Conservation (phyloP, 768 basidiomycete genomes). For the Boletus speciosus region DNA sequence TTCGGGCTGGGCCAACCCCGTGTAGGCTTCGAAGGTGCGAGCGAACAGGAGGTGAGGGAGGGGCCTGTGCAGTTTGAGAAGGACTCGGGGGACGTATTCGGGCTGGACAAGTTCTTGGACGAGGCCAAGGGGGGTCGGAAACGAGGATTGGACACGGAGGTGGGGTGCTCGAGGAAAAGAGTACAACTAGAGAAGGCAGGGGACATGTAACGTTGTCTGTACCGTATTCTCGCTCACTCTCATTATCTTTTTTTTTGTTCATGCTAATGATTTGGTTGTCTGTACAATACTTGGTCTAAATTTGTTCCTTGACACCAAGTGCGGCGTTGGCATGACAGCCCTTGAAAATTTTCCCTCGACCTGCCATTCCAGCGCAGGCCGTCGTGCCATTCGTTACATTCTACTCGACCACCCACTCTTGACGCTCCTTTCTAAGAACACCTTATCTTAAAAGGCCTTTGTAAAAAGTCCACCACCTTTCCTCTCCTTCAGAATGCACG, state of each 20-base stretch:
- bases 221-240: background rate
- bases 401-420: slow-evolving; percentile 1
- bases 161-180: slow-evolving; percentile 65
- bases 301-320: background rate
- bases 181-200: slow-evolving; percentile 63
- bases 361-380: background rate
- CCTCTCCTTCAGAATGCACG: slow-evolving; percentile 22
- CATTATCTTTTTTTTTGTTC: background rate
- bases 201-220: slow-evolving; percentile 33
- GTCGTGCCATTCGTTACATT: slow-evolving; percentile 5
- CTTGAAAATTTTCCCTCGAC: background rate
- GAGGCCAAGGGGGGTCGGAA: slow-evolving; percentile 96
- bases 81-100: slow-evolving; percentile 95
- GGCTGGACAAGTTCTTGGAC: slow-evolving; percentile 94
- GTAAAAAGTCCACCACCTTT: background rate
- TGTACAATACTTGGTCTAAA: background rate
- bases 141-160: slow-evolving; percentile 75
- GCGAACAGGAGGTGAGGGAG: slow-evolving; percentile 77
- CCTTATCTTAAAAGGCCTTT: background rate
- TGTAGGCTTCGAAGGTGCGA: slow-evolving; percentile 89
- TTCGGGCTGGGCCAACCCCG: slow-evolving; percentile 84
- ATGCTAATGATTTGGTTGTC: background rate
- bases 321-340: slow-evolving; percentile 20
- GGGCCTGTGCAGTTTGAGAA: slow-evolving; percentile 99
- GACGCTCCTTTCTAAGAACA: slow-evolving; percentile 17